Evolutionary conservation across 768 basidiomycete species (phyloP).

Genomic region (Collybiopsis luxurians): DNA sequence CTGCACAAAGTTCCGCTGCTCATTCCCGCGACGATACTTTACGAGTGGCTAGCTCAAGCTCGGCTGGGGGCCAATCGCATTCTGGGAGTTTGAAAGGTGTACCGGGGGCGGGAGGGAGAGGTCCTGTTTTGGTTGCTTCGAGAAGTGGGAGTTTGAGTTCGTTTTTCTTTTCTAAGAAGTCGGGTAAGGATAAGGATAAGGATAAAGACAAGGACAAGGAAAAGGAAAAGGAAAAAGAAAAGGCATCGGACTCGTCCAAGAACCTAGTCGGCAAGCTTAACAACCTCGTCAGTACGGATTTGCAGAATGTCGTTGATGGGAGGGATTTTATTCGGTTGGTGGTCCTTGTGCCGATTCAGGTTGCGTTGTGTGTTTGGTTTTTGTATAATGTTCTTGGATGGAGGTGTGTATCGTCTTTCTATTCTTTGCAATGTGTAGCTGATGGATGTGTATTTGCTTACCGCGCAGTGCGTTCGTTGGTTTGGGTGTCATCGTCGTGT

Average conservation of each 20-base stretch:
- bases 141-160: not conserved
- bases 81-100: not conserved
- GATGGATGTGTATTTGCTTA: not conserved
- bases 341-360: not conserved
- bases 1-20: not conserved
- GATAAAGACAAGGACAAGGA: not conserved
- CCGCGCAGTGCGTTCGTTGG: constrained; percentile 36
- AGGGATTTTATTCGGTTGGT: not conserved
- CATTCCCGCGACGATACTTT: not conserved
- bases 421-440: not conserved
- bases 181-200: too few species aligned
- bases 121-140: not conserved
- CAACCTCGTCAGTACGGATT: constrained; percentile 55
- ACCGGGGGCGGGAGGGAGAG: not conserved
- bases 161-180: too few species aligned
- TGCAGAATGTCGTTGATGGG: not conserved
- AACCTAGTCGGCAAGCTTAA: constrained; percentile 52
- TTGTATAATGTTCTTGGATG: constrained; percentile 6
- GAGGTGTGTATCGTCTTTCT: not conserved
- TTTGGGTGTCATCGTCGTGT: constrained; percentile 34
- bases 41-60: not conserved
- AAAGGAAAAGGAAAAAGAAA: not conserved
- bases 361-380: constrained; percentile 1
- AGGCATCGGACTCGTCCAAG: constrained; percentile 8
- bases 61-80: not conserved